These are phyloP conservation scores for Chalciporus chontae DNA, from an alignment of 768 basidiomycete genomes.

Conservation along the genomic window DNA sequence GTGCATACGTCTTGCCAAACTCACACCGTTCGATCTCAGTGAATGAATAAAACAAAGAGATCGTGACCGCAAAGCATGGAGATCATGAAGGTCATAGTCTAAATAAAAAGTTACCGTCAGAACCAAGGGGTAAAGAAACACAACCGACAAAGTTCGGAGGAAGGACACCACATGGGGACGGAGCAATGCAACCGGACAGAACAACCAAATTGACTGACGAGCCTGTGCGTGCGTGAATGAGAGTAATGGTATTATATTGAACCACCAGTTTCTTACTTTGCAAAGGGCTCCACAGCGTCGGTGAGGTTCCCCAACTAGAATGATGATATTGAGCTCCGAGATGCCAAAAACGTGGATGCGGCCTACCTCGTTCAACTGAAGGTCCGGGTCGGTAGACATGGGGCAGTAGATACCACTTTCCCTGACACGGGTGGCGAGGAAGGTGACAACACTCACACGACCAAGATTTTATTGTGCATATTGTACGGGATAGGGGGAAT, in stretches of 20 bases:
- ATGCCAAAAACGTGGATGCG: not conserved
- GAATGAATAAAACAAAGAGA: conserved; percentile 63
- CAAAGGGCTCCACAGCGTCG: conserved; percentile 61
- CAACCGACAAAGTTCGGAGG: conserved; percentile 54
- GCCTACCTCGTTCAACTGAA: conserved; percentile 38
- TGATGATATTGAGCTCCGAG: conserved; percentile 1
- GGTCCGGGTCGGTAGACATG: conserved; percentile 21
- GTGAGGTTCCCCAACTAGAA: conserved; percentile 47
- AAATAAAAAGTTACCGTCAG: not conserved
- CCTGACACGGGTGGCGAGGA: not conserved
- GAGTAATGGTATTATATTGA: not conserved
- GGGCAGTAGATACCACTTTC: conserved; percentile 30
- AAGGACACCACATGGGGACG: conserved; percentile 62
- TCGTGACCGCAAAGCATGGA: conserved; percentile 60
- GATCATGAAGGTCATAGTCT: conserved; percentile 68
- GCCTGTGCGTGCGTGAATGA: conserved; percentile 30
- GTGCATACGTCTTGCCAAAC: conserved; percentile 16
- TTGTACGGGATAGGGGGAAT: not conserved
- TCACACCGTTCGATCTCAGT: conserved; percentile 58
- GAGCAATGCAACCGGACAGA: conserved; percentile 60
- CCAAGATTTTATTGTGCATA: not conserved
- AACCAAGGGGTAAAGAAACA: not conserved
- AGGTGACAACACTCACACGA: conserved; percentile 12
- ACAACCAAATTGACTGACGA: conserved; percentile 45
- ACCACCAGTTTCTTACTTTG: conserved; percentile 40